A percentile compares a stretch with the other conserved stretches of the same genome.
phyloP scores from a whole-genome alignment of 306 rosid species.

The Quercus mongolica region DNA sequence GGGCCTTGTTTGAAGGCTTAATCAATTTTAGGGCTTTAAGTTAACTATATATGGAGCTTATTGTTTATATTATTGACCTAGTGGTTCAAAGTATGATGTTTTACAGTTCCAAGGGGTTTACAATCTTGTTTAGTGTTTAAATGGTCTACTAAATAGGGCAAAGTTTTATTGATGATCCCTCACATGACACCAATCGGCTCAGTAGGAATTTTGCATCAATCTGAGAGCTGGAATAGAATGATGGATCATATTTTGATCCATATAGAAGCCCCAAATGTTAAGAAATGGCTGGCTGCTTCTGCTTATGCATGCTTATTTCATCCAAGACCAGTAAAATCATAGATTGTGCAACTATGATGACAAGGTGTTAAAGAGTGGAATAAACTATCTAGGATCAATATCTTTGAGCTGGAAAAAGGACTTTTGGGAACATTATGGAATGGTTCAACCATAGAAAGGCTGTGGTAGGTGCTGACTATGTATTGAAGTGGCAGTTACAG shows the following conservation, averaged over 20 bases:
- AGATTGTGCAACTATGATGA: background rate
- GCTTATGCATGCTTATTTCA: background rate
- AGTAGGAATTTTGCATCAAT: background rate
- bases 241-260: background rate
- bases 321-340: background rate
- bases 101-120: background rate
- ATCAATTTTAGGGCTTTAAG: background rate
- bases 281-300: background rate
- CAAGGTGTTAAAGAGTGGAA: background rate
- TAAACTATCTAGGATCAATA: background rate
- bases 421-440: background rate
- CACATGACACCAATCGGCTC: background rate
- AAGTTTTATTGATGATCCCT: background rate
- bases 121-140: background rate
- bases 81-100: background rate
- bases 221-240: background rate
- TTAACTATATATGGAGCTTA: background rate
- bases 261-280: background rate
- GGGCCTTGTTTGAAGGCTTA: background rate
- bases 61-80: background rate
- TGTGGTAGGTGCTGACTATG: background rate
- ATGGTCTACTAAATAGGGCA: background rate
- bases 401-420: background rate
- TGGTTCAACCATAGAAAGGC: background rate
- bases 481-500: background rate